These are phyloP conservation scores for Gonium pectorale DNA, from an alignment of 139 green algal genomes.

Conservation along the genomic window DNA sequence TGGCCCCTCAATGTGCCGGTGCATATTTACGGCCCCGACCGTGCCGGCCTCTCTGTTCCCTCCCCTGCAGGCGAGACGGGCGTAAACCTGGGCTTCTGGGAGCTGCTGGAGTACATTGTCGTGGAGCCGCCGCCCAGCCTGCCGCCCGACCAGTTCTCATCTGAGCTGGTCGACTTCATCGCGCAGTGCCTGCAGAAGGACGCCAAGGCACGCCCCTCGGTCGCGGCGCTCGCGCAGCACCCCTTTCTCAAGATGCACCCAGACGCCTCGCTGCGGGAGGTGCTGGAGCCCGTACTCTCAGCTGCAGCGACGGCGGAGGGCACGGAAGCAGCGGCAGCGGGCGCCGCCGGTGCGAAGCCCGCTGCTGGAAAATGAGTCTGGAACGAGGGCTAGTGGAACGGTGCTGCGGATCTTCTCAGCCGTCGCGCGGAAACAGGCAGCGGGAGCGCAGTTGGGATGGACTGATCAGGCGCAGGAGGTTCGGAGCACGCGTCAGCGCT, in stretches of 20 bases:
- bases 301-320: background rate
- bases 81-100: conserved; percentile 69
- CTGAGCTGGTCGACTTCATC: conserved; percentile 89
- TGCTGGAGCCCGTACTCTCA: conserved; percentile 18
- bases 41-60: too few relatives aligned
- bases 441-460: too few relatives aligned
- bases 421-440: too few relatives aligned
- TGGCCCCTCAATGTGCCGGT: too few relatives aligned
- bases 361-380: too few relatives aligned
- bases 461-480: too few relatives aligned
- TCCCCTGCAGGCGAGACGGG: conserved; percentile 42
- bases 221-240: conserved; percentile 50
- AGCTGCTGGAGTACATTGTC: conserved; percentile 75
- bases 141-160: conserved; percentile 65
- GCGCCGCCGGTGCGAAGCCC: too few relatives aligned
- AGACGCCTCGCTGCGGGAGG: conserved; percentile 1
- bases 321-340: too few relatives aligned
- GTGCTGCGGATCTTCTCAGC: too few relatives aligned
- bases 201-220: conserved; percentile 38
- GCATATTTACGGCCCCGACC: too few relatives aligned
- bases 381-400: too few relatives aligned
- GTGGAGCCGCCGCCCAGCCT: conserved; percentile 55
- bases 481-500: too few relatives aligned
- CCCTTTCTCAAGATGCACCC: conserved; percentile 56
- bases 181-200: conserved; percentile 72